phyloP scores from a whole-genome alignment of 495 filamentous ascomycete species.

The Aspergillus baeticus region DNA sequence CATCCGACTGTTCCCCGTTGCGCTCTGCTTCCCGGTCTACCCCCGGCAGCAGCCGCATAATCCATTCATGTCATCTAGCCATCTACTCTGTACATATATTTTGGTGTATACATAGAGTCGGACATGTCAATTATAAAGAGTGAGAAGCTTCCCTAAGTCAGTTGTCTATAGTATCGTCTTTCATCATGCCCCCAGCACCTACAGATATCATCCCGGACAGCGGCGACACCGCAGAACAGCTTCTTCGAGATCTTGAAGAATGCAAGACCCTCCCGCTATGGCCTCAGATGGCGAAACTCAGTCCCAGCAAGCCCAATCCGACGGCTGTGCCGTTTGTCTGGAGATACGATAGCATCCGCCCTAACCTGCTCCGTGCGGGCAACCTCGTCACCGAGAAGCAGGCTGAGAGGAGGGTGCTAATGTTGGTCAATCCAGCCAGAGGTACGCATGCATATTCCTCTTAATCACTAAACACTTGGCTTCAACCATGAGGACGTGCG shows the following conservation, averaged over 20 bases:
- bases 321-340: conserved; percentile 36
- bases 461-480: neutral
- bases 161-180: too few relatives aligned
- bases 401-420: conserved; percentile 46
- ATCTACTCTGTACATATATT: too few relatives aligned
- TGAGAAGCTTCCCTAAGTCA: too few relatives aligned
- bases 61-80: too few relatives aligned
- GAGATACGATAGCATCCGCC: conserved; percentile 40
- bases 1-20: too few relatives aligned
- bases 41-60: too few relatives aligned
- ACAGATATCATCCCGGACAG: too few relatives aligned
- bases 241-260: conserved; percentile 22
- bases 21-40: too few relatives aligned
- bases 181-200: too few relatives aligned
- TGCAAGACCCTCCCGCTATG: conserved; percentile 35
- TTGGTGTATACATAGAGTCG: too few relatives aligned
- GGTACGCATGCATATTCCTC: conserved; percentile 24
- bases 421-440: conserved; percentile 46
- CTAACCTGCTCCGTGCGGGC: conserved; percentile 39
- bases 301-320: conserved; percentile 45
- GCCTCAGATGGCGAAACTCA: conserved; percentile 45
- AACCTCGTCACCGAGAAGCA: conserved; percentile 40
- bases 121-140: too few relatives aligned
- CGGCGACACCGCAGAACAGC: conserved; percentile 21
- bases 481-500: too few relatives aligned